Percentiles rank a stretch among this genome's conserved stretches.
Conservation (phyloP, 176 grass and related monocot genomes). For the Aegilops bicornis region DNA sequence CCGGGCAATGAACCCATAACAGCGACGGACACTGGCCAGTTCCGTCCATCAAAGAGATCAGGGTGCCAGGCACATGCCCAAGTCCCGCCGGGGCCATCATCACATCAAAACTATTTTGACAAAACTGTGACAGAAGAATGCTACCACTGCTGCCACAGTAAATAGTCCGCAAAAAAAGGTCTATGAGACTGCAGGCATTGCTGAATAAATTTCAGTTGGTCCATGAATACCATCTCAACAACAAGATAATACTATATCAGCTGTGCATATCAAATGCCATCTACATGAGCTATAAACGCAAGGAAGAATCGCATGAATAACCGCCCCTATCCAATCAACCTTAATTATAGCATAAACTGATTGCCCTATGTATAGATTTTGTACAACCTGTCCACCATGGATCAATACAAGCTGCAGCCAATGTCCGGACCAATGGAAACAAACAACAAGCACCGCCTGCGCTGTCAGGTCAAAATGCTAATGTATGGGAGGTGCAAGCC, state of each 20-base stretch:
- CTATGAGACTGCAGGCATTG: neutral
- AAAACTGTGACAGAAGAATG: neutral
- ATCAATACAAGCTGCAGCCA: slow-evolving; percentile 23
- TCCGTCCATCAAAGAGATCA: neutral
- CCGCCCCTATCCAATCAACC: slow-evolving; percentile 26
- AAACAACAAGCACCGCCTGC: neutral
- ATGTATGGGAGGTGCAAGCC: neutral
- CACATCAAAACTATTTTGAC: neutral
- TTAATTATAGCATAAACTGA: slow-evolving; percentile 3
- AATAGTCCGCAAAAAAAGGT: too few relatives aligned
- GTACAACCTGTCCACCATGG: slow-evolving; percentile 26
- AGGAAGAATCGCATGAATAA: slow-evolving; percentile 32
- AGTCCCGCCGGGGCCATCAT: neutral
- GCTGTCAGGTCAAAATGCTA: slow-evolving; percentile 10
- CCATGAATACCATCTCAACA: slow-evolving; percentile 11
- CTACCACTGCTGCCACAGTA: neutral
- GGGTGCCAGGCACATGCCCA: neutral
- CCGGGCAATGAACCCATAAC: slow-evolving; percentile 9
- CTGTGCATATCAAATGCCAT: slow-evolving; percentile 8
- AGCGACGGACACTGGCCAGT: neutral
- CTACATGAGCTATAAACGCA: slow-evolving; percentile 20
- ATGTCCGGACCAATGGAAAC: slow-evolving; percentile 17
- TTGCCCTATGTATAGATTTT: slow-evolving; percentile 14
- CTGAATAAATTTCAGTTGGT: neutral
- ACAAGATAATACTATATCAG: neutral